Evolutionary conservation across 2,329 filamentous ascomycete species (phyloP), one percentile per base, ranked within the genome.

Genomic region (Colletotrichum sp.): DNA sequence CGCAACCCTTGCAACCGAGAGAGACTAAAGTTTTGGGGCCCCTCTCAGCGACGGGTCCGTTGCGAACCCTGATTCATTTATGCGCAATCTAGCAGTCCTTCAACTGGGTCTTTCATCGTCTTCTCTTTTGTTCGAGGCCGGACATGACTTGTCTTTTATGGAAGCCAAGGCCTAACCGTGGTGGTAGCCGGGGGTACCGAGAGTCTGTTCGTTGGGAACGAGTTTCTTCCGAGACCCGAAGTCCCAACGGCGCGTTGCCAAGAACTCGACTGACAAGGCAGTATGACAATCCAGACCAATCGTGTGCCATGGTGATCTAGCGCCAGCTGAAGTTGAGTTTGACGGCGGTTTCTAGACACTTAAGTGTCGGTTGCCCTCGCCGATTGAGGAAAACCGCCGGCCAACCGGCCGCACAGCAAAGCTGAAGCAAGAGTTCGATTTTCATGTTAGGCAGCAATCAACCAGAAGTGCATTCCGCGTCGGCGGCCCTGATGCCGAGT

Each of bases 41-140:
- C 70, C 61, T 65, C 70, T 52, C 34, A 34, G 24, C 43, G 34
- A 71, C 21, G 63, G 70, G 63, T 66, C 70, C 24, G 63, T 67
- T 34, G 16, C 34, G 36, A 72, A 72, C 70, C 48, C 70, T 67
- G 70, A 67, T 67, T 72, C 70, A 67, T 67, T 72, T 59, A 52
- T 67, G 70, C 63, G 52, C 52, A 72, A 61, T 60, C 61, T 24
- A 24, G 26, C 61, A 30, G 21, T 66, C 59, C 24, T 16, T 55
- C 32, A 28, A 65, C 28, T 36, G 68, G 60, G 34, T n/a, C 61
- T 52, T 21, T 52, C n/a, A 21, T 43, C 28, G 30, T 48, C 16
- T 63, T 66, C 39, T 26, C 61, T 59, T 26, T 67, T 34, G 26
- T 52, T 52, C 24, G n/a, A 26, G 34, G 36, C 30, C 69, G 69